Percentiles rank a stretch among this genome's conserved stretches.
Evolutionary conservation across 345 rosid species (phyloP).

Genomic region (Capsella bursapastoris): DNA sequence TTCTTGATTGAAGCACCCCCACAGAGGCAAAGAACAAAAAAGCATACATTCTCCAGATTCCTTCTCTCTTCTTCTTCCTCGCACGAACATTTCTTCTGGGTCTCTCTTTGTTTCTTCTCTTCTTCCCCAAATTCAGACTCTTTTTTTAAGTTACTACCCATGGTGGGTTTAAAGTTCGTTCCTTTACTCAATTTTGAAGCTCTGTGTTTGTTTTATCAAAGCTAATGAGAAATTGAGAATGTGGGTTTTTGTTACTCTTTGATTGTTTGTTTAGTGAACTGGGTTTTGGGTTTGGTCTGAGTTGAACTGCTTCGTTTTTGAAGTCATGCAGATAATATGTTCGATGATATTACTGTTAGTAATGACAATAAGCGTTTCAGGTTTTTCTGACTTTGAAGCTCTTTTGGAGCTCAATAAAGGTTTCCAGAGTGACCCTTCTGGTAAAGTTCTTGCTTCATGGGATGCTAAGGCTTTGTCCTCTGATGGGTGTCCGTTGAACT

Average conservation of each 20-base stretch:
- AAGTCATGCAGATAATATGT: slow-evolving; percentile 65
- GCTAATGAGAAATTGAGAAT: slow-evolving; percentile 15
- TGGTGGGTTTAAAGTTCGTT: slow-evolving; percentile 8
- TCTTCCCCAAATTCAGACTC: slow-evolving; percentile 4
- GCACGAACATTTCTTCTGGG: slow-evolving; percentile 4
- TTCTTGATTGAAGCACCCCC: slow-evolving; percentile 21
- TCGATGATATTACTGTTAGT: slow-evolving; percentile 53
- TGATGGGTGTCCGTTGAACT: slow-evolving; percentile 70
- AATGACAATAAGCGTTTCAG: slow-evolving; percentile 47
- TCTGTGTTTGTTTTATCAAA: neutral
- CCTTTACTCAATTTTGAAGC: slow-evolving; percentile 1
- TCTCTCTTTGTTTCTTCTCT: neutral
- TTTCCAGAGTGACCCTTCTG: slow-evolving; percentile 62
- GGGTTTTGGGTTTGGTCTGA: neutral
- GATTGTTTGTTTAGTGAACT: neutral
- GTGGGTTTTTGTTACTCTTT: slow-evolving; percentile 13
- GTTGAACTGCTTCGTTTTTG: slow-evolving; percentile 20
- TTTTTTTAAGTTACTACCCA: slow-evolving; percentile 8
- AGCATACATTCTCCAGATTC: slow-evolving; percentile 11
- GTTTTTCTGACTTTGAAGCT: slow-evolving; percentile 71
- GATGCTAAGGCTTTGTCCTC: slow-evolving; percentile 62
- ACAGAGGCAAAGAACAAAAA: neutral
- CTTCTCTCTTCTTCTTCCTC: slow-evolving; percentile 21
- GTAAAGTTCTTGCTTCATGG: slow-evolving; percentile 69
- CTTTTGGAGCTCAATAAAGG: slow-evolving; percentile 80